Evolutionary conservation across 768 basidiomycete genomes (phyloP).

Genomic region (Fibroporia radiculosa): DNA sequence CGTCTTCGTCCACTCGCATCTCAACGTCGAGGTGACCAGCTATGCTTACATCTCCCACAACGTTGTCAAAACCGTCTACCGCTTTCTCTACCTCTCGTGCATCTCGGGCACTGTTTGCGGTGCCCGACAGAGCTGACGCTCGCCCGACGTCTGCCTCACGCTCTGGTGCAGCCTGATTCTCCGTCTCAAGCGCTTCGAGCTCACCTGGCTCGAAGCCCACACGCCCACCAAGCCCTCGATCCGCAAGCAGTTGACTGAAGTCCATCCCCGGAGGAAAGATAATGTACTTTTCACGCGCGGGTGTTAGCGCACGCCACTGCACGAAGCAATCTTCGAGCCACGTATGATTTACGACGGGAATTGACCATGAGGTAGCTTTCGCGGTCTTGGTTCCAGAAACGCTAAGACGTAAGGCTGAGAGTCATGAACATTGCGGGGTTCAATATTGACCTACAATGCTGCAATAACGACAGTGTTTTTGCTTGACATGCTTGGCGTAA

Average conservation of each 20-base stretch:
- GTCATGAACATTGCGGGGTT: background rate
- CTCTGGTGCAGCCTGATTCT: slow-evolving; percentile 11
- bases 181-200: slow-evolving; percentile 18
- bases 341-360: slow-evolving; percentile 81
- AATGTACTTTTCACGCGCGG: slow-evolving; percentile 60
- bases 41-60: slow-evolving; percentile 7
- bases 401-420: slow-evolving; percentile 10
- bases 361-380: slow-evolving; percentile 73
- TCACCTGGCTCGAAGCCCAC: slow-evolving; percentile 20
- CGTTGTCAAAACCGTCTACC: slow-evolving; percentile 12
- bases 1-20: slow-evolving; percentile 17
- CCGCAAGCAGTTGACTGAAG: slow-evolving; percentile 39
- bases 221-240: slow-evolving; percentile 19
- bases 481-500: slow-evolving; percentile 76
- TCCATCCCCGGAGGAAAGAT: slow-evolving; percentile 62
- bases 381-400: slow-evolving; percentile 44
- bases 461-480: slow-evolving; percentile 78
- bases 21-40: slow-evolving; percentile 7
- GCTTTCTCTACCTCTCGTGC: slow-evolving; percentile 22
- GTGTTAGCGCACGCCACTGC: slow-evolving; percentile 65
- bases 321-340: slow-evolving; percentile 91
- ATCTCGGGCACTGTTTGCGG: slow-evolving; percentile 19
- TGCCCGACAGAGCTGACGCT: slow-evolving; percentile 6
- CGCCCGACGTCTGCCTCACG: slow-evolving; percentile 3
- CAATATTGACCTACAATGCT: slow-evolving; percentile 52